Conservation (phyloP, 371 early-diverging fungal species). For the Mucor irregularis region DNA sequence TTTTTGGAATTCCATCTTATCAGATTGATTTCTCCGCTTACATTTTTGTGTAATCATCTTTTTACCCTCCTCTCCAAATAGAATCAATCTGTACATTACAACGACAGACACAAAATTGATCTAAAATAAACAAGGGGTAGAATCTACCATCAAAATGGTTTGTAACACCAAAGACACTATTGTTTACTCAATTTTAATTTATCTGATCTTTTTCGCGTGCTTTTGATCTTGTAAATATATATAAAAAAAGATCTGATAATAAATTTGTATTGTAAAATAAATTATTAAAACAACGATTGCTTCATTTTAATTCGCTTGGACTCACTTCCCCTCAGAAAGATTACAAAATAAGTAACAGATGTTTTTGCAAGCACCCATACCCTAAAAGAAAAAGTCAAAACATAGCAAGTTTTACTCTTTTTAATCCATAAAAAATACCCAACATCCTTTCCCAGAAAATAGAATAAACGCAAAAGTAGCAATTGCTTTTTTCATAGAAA, state of each 20-base stretch:
- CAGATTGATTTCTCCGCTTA: constrained; percentile 24
- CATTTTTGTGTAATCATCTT: background rate
- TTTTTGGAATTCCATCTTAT: constrained; percentile 20
- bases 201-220: background rate
- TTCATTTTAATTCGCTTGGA: background rate
- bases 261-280: background rate
- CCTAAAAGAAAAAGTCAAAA: too few species aligned
- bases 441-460: too few species aligned
- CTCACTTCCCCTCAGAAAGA: too few species aligned
- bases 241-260: background rate
- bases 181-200: background rate
- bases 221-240: background rate
- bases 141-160: background rate
- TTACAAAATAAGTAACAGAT: background rate
- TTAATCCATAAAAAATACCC: too few species aligned
- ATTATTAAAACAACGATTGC: background rate
- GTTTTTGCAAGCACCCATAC: background rate
- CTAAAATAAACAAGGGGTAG: background rate
- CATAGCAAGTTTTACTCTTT: too few species aligned
- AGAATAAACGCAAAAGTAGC: too few species aligned
- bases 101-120: background rate
- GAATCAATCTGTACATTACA: background rate
- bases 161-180: background rate
- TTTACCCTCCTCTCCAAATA: background rate
- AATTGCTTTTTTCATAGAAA: too few species aligned